These are phyloP conservation scores for Sistotremastrum suecicum DNA, from an alignment of 768 basidiomycete species.

Conservation along the genomic window DNA sequence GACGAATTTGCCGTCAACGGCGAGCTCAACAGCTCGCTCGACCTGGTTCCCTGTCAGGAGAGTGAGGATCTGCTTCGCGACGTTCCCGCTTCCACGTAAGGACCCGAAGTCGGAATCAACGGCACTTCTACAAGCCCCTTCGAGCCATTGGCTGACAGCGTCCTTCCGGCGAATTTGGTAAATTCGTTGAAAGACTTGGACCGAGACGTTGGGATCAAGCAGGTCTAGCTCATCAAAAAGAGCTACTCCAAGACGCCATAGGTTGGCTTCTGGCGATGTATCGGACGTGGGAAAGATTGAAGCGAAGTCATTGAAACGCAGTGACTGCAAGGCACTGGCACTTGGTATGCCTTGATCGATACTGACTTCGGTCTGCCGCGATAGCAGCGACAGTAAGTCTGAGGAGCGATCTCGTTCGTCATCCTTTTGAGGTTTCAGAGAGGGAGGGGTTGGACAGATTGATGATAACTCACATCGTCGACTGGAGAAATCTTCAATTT, in stretches of 20 bases:
- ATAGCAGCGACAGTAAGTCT: slow-evolving; percentile 33
- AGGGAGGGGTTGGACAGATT: neutral
- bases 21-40: slow-evolving; percentile 63
- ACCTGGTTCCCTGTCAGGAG: slow-evolving; percentile 80
- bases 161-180: slow-evolving; percentile 56
- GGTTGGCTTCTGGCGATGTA: slow-evolving; percentile 52
- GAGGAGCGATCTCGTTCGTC: slow-evolving; percentile 22
- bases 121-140: slow-evolving; percentile 48
- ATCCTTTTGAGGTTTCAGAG: neutral
- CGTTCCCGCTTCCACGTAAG: slow-evolving; percentile 31
- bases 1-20: slow-evolving; percentile 61
- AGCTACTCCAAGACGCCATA: slow-evolving; percentile 82
- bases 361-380: too few species aligned
- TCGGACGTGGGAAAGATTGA: slow-evolving; percentile 60
- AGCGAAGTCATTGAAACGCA: slow-evolving; percentile 31
- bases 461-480: slow-evolving; percentile 7
- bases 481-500: slow-evolving; percentile 13
- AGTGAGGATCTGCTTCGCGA: slow-evolving; percentile 49
- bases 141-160: slow-evolving; percentile 76
- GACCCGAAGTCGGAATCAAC: slow-evolving; percentile 48
- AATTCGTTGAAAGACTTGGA: slow-evolving; percentile 50
- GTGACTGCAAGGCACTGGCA: too few species aligned
- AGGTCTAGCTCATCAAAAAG: slow-evolving; percentile 80
- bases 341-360: too few species aligned
- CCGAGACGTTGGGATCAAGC: slow-evolving; percentile 36